phyloP scores from a whole-genome alignment of 495 filamentous ascomycete genomes.

The Tuber microsphaerosporum region DNA sequence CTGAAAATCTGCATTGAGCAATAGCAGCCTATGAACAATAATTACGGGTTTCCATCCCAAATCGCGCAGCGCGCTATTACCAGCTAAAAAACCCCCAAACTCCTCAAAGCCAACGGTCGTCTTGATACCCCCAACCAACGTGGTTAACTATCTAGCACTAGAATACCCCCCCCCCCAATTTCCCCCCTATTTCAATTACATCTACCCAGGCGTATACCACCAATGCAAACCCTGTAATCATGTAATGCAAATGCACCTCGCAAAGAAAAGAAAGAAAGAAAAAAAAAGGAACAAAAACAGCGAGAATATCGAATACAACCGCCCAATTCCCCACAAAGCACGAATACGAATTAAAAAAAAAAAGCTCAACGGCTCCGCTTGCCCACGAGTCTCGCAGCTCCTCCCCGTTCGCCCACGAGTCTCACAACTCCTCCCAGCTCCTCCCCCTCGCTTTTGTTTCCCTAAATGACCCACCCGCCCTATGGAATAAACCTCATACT shows the following conservation, averaged over 20 bases:
- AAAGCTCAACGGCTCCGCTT: neutral
- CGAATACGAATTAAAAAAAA: neutral
- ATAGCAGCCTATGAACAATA: neutral
- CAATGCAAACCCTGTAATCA: neutral
- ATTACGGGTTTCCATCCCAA: neutral
- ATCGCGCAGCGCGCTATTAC: neutral
- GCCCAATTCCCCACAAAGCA: neutral
- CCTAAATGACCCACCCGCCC: neutral
- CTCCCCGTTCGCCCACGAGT: neutral
- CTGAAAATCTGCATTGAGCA: neutral
- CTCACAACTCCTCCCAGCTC: neutral
- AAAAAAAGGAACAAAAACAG: neutral
- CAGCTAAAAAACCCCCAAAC: neutral
- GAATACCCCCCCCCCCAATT: neutral
- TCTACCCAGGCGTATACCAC: neutral
- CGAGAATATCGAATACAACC: neutral
- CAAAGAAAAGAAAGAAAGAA: neutral
- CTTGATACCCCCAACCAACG: neutral
- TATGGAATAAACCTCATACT: neutral
- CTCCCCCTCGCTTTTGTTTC: neutral
- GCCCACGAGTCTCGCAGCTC: neutral
- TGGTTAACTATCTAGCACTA: neutral
- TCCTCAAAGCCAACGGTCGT: neutral
- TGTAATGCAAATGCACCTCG: neutral
- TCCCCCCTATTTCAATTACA: neutral